These are phyloP conservation scores for Calonectria multiphialidica DNA, from an alignment of 2,329 filamentous ascomycete species.

Conservation along the genomic window DNA sequence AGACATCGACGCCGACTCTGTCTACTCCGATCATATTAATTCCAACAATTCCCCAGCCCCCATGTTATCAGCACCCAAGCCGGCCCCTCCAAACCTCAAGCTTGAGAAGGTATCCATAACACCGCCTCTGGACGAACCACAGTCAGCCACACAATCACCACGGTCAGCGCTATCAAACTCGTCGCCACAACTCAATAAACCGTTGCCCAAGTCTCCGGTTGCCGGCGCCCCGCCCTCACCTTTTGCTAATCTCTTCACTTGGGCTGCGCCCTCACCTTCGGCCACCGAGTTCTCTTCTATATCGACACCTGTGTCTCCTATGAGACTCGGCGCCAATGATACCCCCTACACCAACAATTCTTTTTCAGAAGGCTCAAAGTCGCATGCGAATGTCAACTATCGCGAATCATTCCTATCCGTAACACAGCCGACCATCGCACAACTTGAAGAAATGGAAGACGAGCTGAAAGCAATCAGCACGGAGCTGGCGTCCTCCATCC, in stretches of 20 bases:
- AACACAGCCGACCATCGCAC: conserved; percentile 58
- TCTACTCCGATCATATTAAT: conserved; percentile 51
- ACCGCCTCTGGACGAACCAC: conserved; percentile 40
- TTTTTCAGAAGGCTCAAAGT: conserved; percentile 50
- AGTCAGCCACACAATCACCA: conserved; percentile 43
- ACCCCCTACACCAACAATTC: conserved; percentile 41
- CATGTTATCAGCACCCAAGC: conserved; percentile 61
- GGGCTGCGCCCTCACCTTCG: conserved; percentile 61
- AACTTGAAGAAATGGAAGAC: conserved; percentile 91
- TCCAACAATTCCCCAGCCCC: conserved; percentile 57
- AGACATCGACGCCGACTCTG: conserved; percentile 41
- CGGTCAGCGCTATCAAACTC: conserved; percentile 41
- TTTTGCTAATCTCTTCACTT: conserved; percentile 67
- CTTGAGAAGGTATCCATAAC: conserved; percentile 57
- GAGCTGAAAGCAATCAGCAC: conserved; percentile 93
- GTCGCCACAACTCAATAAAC: conserved; percentile 63
- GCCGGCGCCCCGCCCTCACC: conserved; percentile 54
- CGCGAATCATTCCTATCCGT: conserved; percentile 65
- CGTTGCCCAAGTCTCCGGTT: conserved; percentile 65
- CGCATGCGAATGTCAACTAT: conserved; percentile 61
- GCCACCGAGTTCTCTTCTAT: conserved; percentile 66
- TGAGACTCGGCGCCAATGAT: conserved; percentile 51
- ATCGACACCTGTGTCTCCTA: conserved; percentile 64
- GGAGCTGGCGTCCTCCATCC: conserved; percentile 92
- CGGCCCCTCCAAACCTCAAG: conserved; percentile 65